Evolutionary conservation across 2,329 filamentous ascomycete genomes (phyloP).

Genomic region (Spiromastix sp.): DNA sequence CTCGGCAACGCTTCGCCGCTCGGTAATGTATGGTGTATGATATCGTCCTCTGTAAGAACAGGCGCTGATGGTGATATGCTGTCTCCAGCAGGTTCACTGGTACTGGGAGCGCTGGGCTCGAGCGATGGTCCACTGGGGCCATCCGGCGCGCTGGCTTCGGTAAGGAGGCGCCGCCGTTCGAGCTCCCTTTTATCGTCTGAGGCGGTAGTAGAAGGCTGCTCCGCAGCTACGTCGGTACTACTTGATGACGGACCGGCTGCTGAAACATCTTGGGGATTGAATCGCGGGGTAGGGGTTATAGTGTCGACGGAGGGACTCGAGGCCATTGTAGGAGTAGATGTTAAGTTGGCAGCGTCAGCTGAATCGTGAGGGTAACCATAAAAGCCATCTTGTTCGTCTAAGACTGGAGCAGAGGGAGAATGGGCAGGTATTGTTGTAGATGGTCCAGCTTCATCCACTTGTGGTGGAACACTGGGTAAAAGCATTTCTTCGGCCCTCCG

Average conservation of each 20-base stretch:
- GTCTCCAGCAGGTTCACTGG: slow-evolving; percentile 9
- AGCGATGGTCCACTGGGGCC: slow-evolving; percentile 15
- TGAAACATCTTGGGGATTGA: slow-evolving; percentile 4
- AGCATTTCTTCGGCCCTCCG: slow-evolving; percentile 67
- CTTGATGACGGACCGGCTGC: background rate
- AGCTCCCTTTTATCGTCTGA: slow-evolving; percentile 71
- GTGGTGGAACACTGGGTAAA: slow-evolving; percentile 68
- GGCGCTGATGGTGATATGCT: slow-evolving; percentile 30
- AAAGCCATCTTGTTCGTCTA: slow-evolving; percentile 41
- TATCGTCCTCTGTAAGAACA: slow-evolving; percentile 45
- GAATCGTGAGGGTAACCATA: slow-evolving; percentile 21
- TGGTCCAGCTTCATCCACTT: slow-evolving; percentile 32
- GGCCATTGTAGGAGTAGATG: slow-evolving; percentile 10
- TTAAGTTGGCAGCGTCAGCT: slow-evolving; percentile 15
- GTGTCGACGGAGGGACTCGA: slow-evolving; percentile 22
- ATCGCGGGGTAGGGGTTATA: slow-evolving; percentile 12
- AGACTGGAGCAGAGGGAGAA: slow-evolving; percentile 35
- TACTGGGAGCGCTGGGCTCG: slow-evolving; percentile 12
- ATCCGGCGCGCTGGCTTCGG: slow-evolving; percentile 53
- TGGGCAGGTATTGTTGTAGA: slow-evolving; percentile 28
- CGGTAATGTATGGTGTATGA: slow-evolving; percentile 27
- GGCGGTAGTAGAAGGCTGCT: slow-evolving; percentile 29
- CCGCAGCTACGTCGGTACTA: slow-evolving; percentile 13
- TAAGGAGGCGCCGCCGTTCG: slow-evolving; percentile 54
- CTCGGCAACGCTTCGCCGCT: slow-evolving; percentile 32